Base-by-base conservation (phyloP, 306 rosid species). In the Dryas octopetala region DNA sequence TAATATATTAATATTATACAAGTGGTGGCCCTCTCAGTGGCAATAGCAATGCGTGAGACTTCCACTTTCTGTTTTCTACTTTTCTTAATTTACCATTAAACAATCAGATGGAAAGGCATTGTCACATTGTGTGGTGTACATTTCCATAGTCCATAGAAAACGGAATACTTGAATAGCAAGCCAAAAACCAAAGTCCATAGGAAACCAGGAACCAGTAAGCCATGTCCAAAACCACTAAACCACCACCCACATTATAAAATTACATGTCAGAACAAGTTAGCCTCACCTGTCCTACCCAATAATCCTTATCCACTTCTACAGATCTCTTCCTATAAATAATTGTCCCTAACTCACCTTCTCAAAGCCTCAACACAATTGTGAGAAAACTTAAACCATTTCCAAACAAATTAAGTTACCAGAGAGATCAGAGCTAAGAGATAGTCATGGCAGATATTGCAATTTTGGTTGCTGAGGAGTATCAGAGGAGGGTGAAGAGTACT, bases 401-500 rank as follows among this genome's bases (percentile, higher is more conserved):
- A 54, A 54, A 5, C 10, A 4, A 38, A 14, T 54, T 41, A 71
- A 19, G 43, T 57, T 52, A 4, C 23, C 38, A 26, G 4, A 49
- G 46, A 64, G 51, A 32, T 32, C 66, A 57, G 16, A 59, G 19
- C 16, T 12, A 68, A 16, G 26, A 32, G 52, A 57, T 0, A 47
- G 77, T 55, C 40, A 91, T 91, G 97, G 82, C 97, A 57, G 97
- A 95, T 68, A 95, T 91, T 67, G 97, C 97, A 10, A 87, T 95
- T 74, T 67, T 95, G 84, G 93, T 95, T 5, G 96, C 88, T 0
- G 97, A 95, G 75, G 98, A 95, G 78, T 85, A 89, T 26, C 97
- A 90, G 84, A 95, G 92, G 70, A 90, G 96, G 59, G 68, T 85
- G 55, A 87, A 81, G 75, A 32, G 38, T 32, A 17, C 0, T 73